Percentiles rank a stretch among this genome's conserved stretches.
phyloP scores from a whole-genome alignment of 208 protist genomes.

The Crithidia thermophila region DNA sequence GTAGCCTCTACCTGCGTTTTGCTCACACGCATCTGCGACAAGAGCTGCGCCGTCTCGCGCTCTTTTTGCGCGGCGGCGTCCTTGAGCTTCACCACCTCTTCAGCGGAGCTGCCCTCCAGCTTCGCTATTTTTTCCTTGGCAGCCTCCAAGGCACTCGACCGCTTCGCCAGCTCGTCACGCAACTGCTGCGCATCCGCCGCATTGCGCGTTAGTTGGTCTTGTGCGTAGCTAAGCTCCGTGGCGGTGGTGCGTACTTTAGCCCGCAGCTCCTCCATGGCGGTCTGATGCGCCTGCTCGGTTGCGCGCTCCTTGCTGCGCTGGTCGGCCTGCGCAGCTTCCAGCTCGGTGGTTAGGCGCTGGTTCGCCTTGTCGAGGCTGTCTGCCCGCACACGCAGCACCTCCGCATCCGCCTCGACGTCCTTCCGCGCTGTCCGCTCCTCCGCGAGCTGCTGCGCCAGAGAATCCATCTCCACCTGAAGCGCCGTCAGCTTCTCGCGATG shows the following conservation, averaged over 20 bases:
- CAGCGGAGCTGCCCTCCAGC: constrained; percentile 16
- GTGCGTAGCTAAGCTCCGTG: constrained; percentile 52
- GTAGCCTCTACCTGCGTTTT: constrained; percentile 53
- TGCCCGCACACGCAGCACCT: constrained; percentile 54
- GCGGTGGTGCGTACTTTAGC: constrained; percentile 42
- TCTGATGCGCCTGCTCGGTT: constrained; percentile 57
- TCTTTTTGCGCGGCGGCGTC: constrained; percentile 33
- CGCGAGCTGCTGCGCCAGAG: constrained; percentile 41
- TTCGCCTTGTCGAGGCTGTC: constrained; percentile 55
- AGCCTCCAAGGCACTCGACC: constrained; percentile 41
- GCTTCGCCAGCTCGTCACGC: constrained; percentile 56
- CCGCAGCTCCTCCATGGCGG: constrained; percentile 51
- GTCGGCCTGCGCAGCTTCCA: constrained; percentile 61
- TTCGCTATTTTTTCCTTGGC: constrained; percentile 24
- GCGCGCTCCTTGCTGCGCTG: constrained; percentile 57
- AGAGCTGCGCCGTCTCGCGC: constrained; percentile 35
- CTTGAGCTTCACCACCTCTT: constrained; percentile 33
- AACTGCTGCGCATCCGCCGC: constrained; percentile 55
- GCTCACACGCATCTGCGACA: constrained; percentile 28
- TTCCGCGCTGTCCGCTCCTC: constrained; percentile 64
- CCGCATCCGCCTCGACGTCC: constrained; percentile 57
- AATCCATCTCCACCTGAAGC: constrained; percentile 56
- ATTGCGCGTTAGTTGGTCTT: constrained; percentile 70
- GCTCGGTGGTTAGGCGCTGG: constrained; percentile 40
- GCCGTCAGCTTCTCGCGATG: constrained; percentile 57